Base-by-base conservation (phyloP, 2,329 filamentous ascomycete genomes). In the Penicillium sp. region DNA sequence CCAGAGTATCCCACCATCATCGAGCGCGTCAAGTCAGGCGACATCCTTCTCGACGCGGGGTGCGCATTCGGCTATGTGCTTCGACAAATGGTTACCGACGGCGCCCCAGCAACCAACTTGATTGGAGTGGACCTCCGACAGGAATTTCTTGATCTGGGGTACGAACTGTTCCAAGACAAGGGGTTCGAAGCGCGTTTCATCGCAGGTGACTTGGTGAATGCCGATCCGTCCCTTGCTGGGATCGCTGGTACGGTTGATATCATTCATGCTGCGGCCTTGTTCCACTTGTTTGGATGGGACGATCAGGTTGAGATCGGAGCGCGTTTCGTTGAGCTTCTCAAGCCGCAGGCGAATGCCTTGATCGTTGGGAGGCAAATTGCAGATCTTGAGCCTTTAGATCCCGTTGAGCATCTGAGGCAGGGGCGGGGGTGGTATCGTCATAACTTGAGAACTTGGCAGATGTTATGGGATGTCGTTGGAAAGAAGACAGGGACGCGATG, bases 51-150 rank as follows among this genome's bases (percentile, higher is more conserved):
- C 21, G 57, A 60, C n/a, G 38, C 56, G 5, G 58, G 56, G 4
- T 60, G 58, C 48, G 55, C 53, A n/a, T 56, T 58, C 48, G 55
- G 48, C 14, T 53, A 60, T 42, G 53, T 54, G n/a, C 22, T 58
- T 13, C 53, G 57, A 13, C 50, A 48, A 31, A 40, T 58, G 40
- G 58, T 6, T 5, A 10, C 11, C 9, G 38, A 40, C 13, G 13
- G 14, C n/a, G 34, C 34, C 14, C 34, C 34, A n/a, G 34, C 34
- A 7, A n/a, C 14, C 11, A 36, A 36, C 13, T 13, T n/a, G 34
- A 36, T 36, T 40, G 38, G 38, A 40, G 18, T 40, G 8, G 38
- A 9, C 3, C 9, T 18, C 10, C 10, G 10, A 40, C 6, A 40
- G 18, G 38, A 40, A 16, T 18, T 40, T 21, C 18, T 40, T 7